Evolutionary conservation across 768 basidiomycete species (phyloP), one percentile per base, ranked within the genome.

Genomic region (Mycena latifolia): DNA sequence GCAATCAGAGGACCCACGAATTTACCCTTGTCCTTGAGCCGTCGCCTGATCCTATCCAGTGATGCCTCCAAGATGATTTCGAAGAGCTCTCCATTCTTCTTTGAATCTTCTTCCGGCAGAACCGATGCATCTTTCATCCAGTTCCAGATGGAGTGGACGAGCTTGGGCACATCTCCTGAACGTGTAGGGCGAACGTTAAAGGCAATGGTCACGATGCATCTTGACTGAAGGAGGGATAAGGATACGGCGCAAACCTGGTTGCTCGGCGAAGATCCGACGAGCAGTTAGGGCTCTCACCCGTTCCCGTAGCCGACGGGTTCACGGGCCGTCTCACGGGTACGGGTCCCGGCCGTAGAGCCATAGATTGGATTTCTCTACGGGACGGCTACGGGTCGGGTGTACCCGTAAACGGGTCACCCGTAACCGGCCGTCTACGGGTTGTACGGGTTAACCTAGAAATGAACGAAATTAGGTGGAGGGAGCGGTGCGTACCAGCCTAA

Each of bases 101-200:
- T 43, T 37, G 61, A 35, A 48, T 48, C 39, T 57, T 63, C 62
- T 55, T 39, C 55, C 20, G 46, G 47, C 35, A 56, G 55, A 51
- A 39, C 47, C 37, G 46, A 55, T 51, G 62, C 55, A 33, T 51
- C 48, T 51, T 63, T 51, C 55, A 63, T 63, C 62, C 62, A 63
- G 22, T 51, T 45, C 62, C 62, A 63, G 47, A 63, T 57, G 17
- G 55, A 56, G 25, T 57, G 55, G 2, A 63, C 24, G 47, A 63
- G 27, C 25, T 57, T 25, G 7, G 18, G 28, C 48, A 51, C 46
- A 29, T 63, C 62, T 47, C 31, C 61, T 24, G 53, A 15, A 46
- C 53, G 37, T 43, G 35, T 51, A 18, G 47, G 27, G 39, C 20
- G 24, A 43, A 51, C 24, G 33, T 63, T 43, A 20, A 46, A 48